phyloP scores from a whole-genome alignment of 2,329 filamentous ascomycete genomes.

The Xylariaceae sp. region DNA sequence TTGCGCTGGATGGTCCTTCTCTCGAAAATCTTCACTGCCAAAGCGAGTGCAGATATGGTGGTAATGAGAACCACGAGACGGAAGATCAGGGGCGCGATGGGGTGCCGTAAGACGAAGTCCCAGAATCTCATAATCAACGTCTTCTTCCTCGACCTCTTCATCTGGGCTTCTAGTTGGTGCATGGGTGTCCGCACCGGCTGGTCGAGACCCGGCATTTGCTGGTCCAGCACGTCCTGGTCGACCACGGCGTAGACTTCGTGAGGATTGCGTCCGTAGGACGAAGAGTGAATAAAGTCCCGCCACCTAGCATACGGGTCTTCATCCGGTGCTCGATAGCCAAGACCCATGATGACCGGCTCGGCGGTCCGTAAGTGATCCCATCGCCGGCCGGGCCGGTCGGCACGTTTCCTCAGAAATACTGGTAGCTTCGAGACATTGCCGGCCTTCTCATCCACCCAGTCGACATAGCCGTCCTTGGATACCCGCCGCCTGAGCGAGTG shows the following conservation, averaged over 20 bases:
- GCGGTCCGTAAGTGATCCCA: constrained; percentile 54
- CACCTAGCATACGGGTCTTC: constrained; percentile 38
- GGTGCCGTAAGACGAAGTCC: constrained; percentile 66
- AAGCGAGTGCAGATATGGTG: constrained; percentile 70
- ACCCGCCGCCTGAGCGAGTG: constrained; percentile 22
- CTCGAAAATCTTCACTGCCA: constrained; percentile 68
- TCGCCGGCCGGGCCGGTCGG: constrained; percentile 40
- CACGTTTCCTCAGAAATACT: constrained; percentile 39
- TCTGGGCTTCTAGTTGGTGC: constrained; percentile 30
- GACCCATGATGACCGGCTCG: constrained; percentile 50
- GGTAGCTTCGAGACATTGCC: constrained; percentile 32
- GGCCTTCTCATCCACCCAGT: constrained; percentile 27
- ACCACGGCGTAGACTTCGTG: constrained; percentile 43
- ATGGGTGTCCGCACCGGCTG: constrained; percentile 31
- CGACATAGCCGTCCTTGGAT: constrained; percentile 26
- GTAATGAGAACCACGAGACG: constrained; percentile 77
- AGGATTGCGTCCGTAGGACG: constrained; percentile 39
- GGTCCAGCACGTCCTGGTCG: constrained; percentile 31
- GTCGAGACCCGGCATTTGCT: constrained; percentile 30
- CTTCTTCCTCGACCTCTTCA: constrained; percentile 26
- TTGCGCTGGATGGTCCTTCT: constrained; percentile 34
- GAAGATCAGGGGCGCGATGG: constrained; percentile 78
- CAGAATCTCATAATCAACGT: constrained; percentile 49
- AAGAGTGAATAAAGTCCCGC: constrained; percentile 47
- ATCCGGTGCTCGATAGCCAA: constrained; percentile 35